Base-by-base conservation (phyloP, 345 rosid species). In the Corymbia maculata region DNA sequence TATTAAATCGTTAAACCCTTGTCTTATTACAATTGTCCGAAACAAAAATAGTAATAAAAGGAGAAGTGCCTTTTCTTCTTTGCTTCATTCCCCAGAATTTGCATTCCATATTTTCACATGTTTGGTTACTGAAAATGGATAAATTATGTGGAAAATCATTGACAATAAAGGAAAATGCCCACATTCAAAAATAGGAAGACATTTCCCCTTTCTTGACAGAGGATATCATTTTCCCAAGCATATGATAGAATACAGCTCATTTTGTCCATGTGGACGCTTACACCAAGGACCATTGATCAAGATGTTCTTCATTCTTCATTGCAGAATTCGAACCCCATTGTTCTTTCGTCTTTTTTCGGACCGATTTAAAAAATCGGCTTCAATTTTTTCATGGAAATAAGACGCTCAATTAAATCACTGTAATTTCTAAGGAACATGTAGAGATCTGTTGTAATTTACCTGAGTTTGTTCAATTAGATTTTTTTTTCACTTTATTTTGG, bases 1-100 rank as follows among this genome's bases (percentile, higher is more conserved):
- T 32, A 68, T 2, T 8, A 15, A 1, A 68, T 68, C 22, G 0
- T 30, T 0, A 1, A 30, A 15, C 22, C 30, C 79, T 68, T 2
- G 2, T 15, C 5, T 0, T 1, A 15, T 30, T 68, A 3, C 14
- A 68, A 68, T 68, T 68, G 11, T 61, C 15, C 2, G 4, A 61
- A 28, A 61, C 7, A 5, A 28, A 9, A 55, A 22, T 55, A 55
- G 13, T 0, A 53, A 53, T 19, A 53, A 21, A 55, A 21, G 11
- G 26, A 55, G 21, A 11, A 8, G 7, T 57, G 14, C n/a, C 64
- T 28, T 61, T 61, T 13, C 16, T 61, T 61, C 8, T 6, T 61
- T 61, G 32, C 8, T 28, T 13, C 8, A 26, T 59, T 59, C 5
- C 64, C 24, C 4, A n/a, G 3, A 26, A 2, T 59, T 2, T 6